Evolutionary conservation across 2,329 filamentous ascomycete genomes (phyloP).

Genomic region (Curvularia hawaiiensis): DNA sequence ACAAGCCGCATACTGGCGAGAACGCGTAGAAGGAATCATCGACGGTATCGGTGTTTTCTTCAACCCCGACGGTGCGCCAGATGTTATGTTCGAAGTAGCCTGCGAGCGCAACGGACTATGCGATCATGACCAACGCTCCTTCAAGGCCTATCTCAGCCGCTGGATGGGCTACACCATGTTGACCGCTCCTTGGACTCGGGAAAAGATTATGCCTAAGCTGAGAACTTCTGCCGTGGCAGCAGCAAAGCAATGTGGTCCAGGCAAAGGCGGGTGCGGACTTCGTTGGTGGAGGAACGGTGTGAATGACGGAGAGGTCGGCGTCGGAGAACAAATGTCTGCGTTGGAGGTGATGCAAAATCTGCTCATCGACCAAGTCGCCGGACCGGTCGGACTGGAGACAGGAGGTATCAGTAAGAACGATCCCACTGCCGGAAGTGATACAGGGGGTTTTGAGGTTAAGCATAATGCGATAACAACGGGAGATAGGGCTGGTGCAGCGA

Average conservation of each 20-base stretch:
- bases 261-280: constrained; percentile 53
- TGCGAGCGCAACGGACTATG: constrained; percentile 53
- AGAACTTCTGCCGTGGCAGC: constrained; percentile 60
- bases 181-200: constrained; percentile 42
- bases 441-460: constrained; percentile 29
- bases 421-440: constrained; percentile 44
- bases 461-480: constrained; percentile 56
- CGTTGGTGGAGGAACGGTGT: constrained; percentile 48
- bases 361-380: constrained; percentile 39
- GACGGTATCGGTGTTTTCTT: constrained; percentile 50
- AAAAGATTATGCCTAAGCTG: constrained; percentile 57
- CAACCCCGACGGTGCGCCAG: constrained; percentile 48
- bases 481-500: constrained; percentile 70
- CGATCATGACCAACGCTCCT: constrained; percentile 53
- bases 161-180: constrained; percentile 49
- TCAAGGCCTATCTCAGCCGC: constrained; percentile 50
- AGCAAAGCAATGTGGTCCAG: constrained; percentile 59
- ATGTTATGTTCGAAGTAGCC: constrained; percentile 54
- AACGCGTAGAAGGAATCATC: constrained; percentile 38
- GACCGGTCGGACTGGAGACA: constrained; percentile 53
- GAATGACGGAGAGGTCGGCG: constrained; percentile 57
- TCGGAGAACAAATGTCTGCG: constrained; percentile 64
- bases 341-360: constrained; percentile 59
- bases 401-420: constrained; percentile 59
- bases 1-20: constrained; percentile 27